Evolutionary conservation across 1,139 yeast species (phyloP).

Genomic region (Nakaseomyces delphensis): DNA sequence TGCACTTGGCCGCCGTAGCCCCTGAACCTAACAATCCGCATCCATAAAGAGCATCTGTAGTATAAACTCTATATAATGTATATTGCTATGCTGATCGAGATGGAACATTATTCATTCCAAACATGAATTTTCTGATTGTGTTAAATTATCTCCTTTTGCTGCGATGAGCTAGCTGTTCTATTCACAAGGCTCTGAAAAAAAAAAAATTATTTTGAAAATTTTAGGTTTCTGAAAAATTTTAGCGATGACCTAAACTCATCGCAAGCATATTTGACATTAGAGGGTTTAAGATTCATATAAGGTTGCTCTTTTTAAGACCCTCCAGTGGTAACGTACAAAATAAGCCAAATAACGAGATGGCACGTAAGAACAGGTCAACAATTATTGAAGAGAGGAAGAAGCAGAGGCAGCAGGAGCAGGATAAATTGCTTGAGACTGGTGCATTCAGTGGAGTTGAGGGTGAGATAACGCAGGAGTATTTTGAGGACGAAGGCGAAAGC

Average conservation of each 20-base stretch:
- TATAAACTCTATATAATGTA: background rate
- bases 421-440: constrained; percentile 41
- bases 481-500: constrained; percentile 7
- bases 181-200: background rate
- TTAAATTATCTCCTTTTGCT: background rate
- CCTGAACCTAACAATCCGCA: constrained; percentile 4
- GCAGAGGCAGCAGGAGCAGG: constrained; percentile 46
- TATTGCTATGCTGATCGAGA: too few relatives aligned
- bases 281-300: background rate
- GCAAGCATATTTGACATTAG: background rate
- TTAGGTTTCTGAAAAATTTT: constrained; percentile 2
- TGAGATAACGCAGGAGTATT: constrained; percentile 22
- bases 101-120: too few relatives aligned
- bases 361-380: constrained; percentile 22
- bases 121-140: too few relatives aligned
- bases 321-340: background rate
- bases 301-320: too few relatives aligned
- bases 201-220: background rate
- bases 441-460: constrained; percentile 33
- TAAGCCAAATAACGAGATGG: constrained; percentile 16
- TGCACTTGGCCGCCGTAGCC: constrained; percentile 1
- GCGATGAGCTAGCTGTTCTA: background rate
- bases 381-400: constrained; percentile 26
- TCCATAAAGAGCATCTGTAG: background rate
- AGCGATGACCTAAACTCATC: constrained; percentile 4